A percentile compares a stretch with the other conserved stretches of the same genome.
Conservation (phyloP, 371 early-diverging fungal species). For the Capillidium heterosporum region DNA sequence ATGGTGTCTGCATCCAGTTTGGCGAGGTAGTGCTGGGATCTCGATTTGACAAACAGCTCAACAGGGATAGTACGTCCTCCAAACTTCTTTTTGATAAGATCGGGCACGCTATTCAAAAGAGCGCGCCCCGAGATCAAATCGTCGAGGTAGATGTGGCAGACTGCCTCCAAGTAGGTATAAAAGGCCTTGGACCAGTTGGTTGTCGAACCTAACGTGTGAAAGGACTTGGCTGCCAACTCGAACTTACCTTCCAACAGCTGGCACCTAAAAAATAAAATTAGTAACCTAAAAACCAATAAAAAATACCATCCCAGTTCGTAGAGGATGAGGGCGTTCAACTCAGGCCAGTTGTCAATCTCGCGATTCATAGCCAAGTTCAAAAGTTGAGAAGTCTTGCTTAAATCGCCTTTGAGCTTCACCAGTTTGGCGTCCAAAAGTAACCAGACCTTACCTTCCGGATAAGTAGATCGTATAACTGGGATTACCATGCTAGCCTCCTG, state of each 20-base stretch:
- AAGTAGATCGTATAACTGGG: background rate
- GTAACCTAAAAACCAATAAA: background rate
- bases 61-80: background rate
- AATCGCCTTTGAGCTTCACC: background rate
- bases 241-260: background rate
- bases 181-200: conserved; percentile 2
- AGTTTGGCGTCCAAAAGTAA: background rate
- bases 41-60: background rate
- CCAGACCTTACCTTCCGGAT: background rate
- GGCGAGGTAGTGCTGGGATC: background rate
- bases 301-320: background rate
- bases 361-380: background rate
- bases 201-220: background rate
- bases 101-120: background rate
- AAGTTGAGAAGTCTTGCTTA: background rate
- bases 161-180: background rate
- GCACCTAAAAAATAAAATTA: background rate
- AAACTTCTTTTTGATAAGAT: background rate
- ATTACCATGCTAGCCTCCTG: background rate
- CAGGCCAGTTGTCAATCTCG: background rate
- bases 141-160: background rate
- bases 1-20: background rate
- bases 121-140: background rate
- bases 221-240: background rate
- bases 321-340: background rate